Conservation (phyloP, 169 alveolate genomes). For the Plasmodium gonderi region DNA sequence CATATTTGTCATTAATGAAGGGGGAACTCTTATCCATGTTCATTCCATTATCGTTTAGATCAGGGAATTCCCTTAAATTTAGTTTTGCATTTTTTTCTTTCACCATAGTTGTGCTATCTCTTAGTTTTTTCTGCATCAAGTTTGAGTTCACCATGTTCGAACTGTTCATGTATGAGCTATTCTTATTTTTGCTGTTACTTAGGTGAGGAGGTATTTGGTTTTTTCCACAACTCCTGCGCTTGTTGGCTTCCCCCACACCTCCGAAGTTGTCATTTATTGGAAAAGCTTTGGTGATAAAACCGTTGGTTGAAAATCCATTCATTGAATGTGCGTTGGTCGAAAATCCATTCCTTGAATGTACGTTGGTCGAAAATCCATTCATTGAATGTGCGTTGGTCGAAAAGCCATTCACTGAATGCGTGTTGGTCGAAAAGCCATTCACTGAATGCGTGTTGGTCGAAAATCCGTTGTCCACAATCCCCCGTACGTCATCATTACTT, state of each 20-base stretch:
- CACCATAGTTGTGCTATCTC: background rate
- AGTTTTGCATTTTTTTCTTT: conserved; percentile 63
- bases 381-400: background rate
- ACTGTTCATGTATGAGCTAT: background rate
- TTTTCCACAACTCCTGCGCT: background rate
- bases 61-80: conserved; percentile 38
- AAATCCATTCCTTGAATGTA: background rate
- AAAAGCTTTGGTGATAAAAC: background rate
- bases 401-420: background rate
- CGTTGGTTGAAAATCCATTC: background rate
- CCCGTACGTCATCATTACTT: background rate
- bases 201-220: background rate
- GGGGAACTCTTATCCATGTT: conserved; percentile 15
- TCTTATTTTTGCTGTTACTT: conserved; percentile 18
- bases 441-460: background rate
- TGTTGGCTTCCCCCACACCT: no score
- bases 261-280: background rate
- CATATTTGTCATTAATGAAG: conserved; percentile 31
- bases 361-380: background rate
- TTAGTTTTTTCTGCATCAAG: conserved; percentile 1
- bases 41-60: background rate
- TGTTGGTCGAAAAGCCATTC: background rate
- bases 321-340: background rate
- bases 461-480: background rate
- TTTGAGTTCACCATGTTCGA: background rate